Conservation (phyloP, 495 filamentous ascomycete species). For the Podospora bellae-mahoneyi region DNA sequence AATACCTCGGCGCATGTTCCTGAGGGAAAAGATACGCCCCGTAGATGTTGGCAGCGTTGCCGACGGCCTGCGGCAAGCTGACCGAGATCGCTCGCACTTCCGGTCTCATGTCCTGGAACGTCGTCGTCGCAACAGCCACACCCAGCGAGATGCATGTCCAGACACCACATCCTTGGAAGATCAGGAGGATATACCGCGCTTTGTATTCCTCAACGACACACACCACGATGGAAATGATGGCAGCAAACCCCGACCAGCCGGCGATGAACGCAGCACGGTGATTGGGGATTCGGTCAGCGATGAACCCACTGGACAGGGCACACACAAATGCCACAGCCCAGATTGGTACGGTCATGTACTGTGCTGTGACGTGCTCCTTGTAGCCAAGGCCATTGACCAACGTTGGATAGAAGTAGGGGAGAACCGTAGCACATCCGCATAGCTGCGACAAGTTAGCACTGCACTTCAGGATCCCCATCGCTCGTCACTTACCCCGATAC, state of each 20-base stretch:
- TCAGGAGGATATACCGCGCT: conserved; percentile 52
- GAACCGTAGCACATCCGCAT: conserved; percentile 40
- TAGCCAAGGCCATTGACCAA: conserved; percentile 47
- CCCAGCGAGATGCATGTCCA: conserved; percentile 46
- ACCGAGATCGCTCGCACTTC: conserved; percentile 46
- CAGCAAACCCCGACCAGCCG: conserved; percentile 39
- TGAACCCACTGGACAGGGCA: conserved; percentile 34
- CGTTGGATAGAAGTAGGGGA: conserved; percentile 54
- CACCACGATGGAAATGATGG: conserved; percentile 43
- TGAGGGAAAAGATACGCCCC: conserved; percentile 36
- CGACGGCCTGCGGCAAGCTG: conserved; percentile 50
- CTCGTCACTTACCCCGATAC: neutral
- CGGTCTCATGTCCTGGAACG: conserved; percentile 39
- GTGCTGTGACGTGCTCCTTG: conserved; percentile 35
- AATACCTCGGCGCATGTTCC: conserved; percentile 28
- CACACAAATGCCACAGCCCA: conserved; percentile 44
- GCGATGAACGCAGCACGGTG: conserved; percentile 34
- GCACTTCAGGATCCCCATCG: no score
- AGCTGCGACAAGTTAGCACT: conserved; percentile 9
- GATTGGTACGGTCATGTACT: conserved; percentile 46
- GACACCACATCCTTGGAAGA: conserved; percentile 50
- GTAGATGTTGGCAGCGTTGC: conserved; percentile 52
- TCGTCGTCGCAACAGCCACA: conserved; percentile 44
- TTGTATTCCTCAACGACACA: conserved; percentile 44
- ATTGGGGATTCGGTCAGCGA: conserved; percentile 25